A percentile compares a stretch with the other conserved stretches of the same genome.
Conservation (phyloP, 2,329 filamentous ascomycete genomes). For the Corynespora cassiicola region DNA sequence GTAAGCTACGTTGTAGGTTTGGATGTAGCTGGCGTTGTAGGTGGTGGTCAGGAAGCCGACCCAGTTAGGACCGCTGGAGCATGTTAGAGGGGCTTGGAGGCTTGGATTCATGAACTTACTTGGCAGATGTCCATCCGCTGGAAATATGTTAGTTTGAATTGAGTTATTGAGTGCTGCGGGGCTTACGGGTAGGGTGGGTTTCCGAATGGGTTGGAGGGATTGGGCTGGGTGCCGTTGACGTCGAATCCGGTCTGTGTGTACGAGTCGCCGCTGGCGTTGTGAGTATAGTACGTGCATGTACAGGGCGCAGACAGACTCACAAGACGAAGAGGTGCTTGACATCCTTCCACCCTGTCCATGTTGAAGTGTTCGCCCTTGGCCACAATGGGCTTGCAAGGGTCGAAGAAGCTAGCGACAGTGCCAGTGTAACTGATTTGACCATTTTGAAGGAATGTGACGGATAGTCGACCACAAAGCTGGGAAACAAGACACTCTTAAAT, state of each 20-base stretch:
- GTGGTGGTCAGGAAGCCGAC: slow-evolving; percentile 53
- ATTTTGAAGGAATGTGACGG: slow-evolving; percentile 12
- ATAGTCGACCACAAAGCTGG: slow-evolving; percentile 1
- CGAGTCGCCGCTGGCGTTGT: slow-evolving; percentile 59
- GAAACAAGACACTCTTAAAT: slow-evolving; percentile 12
- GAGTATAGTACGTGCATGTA: slow-evolving; percentile 5
- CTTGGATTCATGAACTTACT: slow-evolving; percentile 9
- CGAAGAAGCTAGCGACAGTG: slow-evolving; percentile 26
- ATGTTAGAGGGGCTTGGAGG: slow-evolving; percentile 4
- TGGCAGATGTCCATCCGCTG: slow-evolving; percentile 40
- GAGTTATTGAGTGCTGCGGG: background rate
- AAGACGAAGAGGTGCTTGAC: slow-evolving; percentile 44
- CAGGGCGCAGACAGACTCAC: slow-evolving; percentile 11
- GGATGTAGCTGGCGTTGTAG: slow-evolving; percentile 49
- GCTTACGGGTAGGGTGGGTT: slow-evolving; percentile 62
- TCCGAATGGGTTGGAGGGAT: slow-evolving; percentile 62
- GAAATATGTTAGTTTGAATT: slow-evolving; percentile 7
- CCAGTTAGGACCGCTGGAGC: slow-evolving; percentile 60
- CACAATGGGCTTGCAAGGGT: slow-evolving; percentile 25
- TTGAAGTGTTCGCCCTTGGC: slow-evolving; percentile 16
- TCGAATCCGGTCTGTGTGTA: slow-evolving; percentile 68
- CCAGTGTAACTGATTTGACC: slow-evolving; percentile 28
- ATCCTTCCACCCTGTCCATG: slow-evolving; percentile 41
- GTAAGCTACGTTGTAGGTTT: slow-evolving; percentile 61
- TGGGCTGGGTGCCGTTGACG: slow-evolving; percentile 58